Conservation (phyloP, 305 asterid genomes). For the Fraxinus floribunda region DNA sequence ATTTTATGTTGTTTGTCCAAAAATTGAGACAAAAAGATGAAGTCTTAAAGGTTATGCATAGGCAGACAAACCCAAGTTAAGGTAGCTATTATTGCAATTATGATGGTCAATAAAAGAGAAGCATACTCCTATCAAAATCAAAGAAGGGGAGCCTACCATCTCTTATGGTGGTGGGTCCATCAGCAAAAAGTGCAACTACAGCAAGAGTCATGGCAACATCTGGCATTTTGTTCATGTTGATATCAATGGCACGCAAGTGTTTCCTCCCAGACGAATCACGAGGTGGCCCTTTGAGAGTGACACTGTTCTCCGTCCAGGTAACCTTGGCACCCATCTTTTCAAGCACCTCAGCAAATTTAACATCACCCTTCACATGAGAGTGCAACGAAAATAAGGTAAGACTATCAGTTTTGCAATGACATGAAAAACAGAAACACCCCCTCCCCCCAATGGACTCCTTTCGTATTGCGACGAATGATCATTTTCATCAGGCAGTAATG, state of each 20-base stretch:
- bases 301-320: slow-evolving; percentile 93
- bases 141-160: slow-evolving; percentile 57
- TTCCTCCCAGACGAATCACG: slow-evolving; percentile 60
- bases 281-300: slow-evolving; percentile 85
- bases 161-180: slow-evolving; percentile 93
- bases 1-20: background rate
- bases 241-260: slow-evolving; percentile 70
- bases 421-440: background rate
- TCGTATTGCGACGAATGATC: background rate
- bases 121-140: background rate
- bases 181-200: slow-evolving; percentile 94
- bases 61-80: background rate
- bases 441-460: background rate
- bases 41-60: background rate
- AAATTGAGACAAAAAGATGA: background rate
- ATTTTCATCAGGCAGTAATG: background rate
- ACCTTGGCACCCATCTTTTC: slow-evolving; percentile 96
- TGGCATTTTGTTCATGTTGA: slow-evolving; percentile 99
- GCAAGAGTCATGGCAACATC: slow-evolving; percentile 99
- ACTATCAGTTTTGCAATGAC: background rate
- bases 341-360: slow-evolving; percentile 95
- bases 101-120: background rate
- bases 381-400: background rate
- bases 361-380: slow-evolving; percentile 70
- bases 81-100: background rate